Conservation (phyloP, 805 yeast species). For the Saturnispora hagleri region DNA sequence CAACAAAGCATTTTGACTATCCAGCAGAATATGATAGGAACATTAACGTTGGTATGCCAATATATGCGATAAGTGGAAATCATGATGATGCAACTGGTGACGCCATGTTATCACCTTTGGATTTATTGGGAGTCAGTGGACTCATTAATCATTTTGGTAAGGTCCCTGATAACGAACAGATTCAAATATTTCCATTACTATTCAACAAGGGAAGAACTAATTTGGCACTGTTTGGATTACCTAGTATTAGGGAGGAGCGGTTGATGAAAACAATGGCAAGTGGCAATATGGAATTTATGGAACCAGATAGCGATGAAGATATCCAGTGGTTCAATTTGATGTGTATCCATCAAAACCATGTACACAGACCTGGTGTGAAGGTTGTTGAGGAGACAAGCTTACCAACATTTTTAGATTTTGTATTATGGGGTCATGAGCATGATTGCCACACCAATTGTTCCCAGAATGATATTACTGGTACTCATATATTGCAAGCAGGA, state of each 20-base stretch:
- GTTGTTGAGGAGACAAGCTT: conserved; percentile 78
- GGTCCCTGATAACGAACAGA: conserved; percentile 63
- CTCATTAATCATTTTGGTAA: conserved; percentile 85
- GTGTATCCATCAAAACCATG: conserved; percentile 88
- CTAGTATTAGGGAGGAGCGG: conserved; percentile 84
- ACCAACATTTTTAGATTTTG: conserved; percentile 73
- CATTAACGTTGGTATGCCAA: conserved; percentile 78
- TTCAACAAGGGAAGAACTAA: conserved; percentile 77
- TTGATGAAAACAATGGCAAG: conserved; percentile 73
- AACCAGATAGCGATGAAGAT: conserved; percentile 44
- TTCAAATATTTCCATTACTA: conserved; percentile 65
- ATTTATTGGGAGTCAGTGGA: conserved; percentile 72
- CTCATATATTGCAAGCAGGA: conserved; percentile 84
- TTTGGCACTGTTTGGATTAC: conserved; percentile 81
- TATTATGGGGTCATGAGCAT: conserved; percentile 98
- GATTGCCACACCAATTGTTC: conserved; percentile 74
- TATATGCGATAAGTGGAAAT: conserved; percentile 89
- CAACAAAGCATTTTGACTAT: conserved; percentile 49
- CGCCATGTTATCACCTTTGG: conserved; percentile 75
- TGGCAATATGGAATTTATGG: conserved; percentile 67
- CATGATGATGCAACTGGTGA: conserved; percentile 96
- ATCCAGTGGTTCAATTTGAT: conserved; percentile 77
- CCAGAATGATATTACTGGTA: conserved; percentile 49
- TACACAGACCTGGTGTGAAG: conserved; percentile 69
- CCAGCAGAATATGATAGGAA: conserved; percentile 90